Conservation (phyloP, 2,329 filamentous ascomycete species). For the Pyrenophora tritici-repentis region DNA sequence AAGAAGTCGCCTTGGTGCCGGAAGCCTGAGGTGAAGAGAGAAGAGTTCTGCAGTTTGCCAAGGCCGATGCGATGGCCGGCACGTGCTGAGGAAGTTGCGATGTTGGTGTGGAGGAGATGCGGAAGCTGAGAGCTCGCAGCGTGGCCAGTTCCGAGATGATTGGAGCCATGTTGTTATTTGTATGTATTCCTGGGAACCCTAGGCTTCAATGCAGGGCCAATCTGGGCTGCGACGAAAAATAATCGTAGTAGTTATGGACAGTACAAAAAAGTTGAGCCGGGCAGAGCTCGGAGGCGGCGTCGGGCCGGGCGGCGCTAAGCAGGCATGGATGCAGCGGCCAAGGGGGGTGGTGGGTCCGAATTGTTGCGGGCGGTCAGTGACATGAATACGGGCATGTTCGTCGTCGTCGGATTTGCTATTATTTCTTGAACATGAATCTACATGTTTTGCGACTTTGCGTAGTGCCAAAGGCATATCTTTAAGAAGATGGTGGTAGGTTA, state of each 20-base stretch:
- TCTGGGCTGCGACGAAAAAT: neutral
- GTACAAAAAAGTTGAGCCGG: constrained; percentile 29
- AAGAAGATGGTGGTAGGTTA: constrained; percentile 45
- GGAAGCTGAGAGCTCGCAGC: constrained; percentile 61
- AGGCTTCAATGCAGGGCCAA: too few relatives aligned
- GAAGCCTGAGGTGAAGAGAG: constrained; percentile 66
- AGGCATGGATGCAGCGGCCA: constrained; percentile 27
- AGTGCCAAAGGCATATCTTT: constrained; percentile 36
- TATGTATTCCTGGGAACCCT: too few relatives aligned
- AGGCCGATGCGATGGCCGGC: constrained; percentile 65
- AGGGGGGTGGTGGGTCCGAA: constrained; percentile 18
- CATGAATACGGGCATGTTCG: constrained; percentile 27
- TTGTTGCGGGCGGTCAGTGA: constrained; percentile 23
- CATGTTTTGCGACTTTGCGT: constrained; percentile 21
- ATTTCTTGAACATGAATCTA: constrained; percentile 40
- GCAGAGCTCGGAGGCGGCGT: constrained; percentile 18
- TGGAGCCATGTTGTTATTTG: constrained; percentile 27
- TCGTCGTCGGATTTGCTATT: constrained; percentile 27
- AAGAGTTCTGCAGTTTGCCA: constrained; percentile 61
- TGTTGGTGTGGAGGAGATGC: constrained; percentile 72
- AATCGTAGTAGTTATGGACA: constrained; percentile 5
- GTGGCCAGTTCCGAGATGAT: constrained; percentile 36
- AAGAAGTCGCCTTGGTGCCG: constrained; percentile 64
- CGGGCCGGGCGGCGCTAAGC: constrained; percentile 28
- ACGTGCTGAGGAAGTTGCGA: constrained; percentile 74